phyloP scores from a whole-genome alignment of 225 moss, liverwort and hornwort species.

The Neckera pumila region DNA sequence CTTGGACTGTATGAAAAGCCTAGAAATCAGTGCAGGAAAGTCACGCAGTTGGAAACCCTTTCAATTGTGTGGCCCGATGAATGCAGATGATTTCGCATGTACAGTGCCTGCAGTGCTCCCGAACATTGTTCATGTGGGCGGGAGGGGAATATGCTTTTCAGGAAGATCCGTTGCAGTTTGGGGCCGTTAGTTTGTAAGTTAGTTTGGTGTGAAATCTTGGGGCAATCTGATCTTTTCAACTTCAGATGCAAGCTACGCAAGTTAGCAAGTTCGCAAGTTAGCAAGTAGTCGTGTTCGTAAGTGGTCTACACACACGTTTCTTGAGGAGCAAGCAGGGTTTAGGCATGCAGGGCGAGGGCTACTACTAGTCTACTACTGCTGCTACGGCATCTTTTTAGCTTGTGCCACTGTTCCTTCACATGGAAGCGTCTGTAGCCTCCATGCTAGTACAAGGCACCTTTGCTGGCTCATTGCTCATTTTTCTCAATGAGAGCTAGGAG shows the following conservation, averaged over 20 bases:
- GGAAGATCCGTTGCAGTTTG: not conserved
- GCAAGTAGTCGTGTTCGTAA: not conserved
- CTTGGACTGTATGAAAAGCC: not conserved
- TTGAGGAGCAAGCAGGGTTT: not conserved
- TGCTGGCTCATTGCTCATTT: not conserved
- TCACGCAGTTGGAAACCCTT: not conserved
- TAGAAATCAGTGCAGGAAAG: not conserved
- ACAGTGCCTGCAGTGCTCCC: no score
- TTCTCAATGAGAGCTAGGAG: not conserved
- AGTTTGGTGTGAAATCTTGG: not conserved
- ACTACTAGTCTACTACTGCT: not conserved
- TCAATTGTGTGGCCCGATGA: not conserved
- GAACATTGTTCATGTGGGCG: not conserved
- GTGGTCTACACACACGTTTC: not conserved
- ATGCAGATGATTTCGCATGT: not conserved
- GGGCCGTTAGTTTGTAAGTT: not conserved
- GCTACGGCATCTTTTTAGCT: not conserved
- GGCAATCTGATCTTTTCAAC: not conserved
- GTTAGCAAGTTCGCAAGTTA: not conserved
- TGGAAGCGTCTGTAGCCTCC: constrained; percentile 3
- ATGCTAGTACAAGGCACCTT: not conserved
- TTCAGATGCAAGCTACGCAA: not conserved
- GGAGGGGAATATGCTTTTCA: not conserved
- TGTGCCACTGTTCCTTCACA: not conserved
- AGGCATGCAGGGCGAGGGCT: not conserved